Conservation (phyloP, 1,284 basidiomycete genomes). For the Fistulina hepatica region DNA sequence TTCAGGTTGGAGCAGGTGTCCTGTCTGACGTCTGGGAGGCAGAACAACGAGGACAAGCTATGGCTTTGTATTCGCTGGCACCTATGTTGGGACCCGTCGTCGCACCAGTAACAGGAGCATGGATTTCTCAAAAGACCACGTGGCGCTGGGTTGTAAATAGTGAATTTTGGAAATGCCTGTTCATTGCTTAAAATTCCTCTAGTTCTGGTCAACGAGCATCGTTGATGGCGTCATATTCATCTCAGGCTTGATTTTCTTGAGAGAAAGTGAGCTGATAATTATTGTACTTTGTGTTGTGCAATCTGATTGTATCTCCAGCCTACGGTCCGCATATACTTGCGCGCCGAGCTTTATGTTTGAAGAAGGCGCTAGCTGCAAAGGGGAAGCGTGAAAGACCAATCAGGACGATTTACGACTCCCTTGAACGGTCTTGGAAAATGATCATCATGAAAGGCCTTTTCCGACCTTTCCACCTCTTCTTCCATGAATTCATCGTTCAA, state of each 20-base stretch:
- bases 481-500: conserved; percentile 31
- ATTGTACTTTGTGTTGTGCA: background rate
- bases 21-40: conserved; percentile 62
- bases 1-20: conserved; percentile 58
- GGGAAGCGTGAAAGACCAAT: background rate
- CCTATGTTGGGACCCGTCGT: conserved; percentile 53
- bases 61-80: conserved; percentile 60
- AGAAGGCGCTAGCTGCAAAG: conserved; percentile 28
- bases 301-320: conserved; percentile 27
- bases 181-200: conserved; percentile 11
- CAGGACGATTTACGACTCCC: background rate
- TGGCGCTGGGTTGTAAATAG: conserved; percentile 53
- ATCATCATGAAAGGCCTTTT: conserved; percentile 29
- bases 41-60: conserved; percentile 57
- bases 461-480: conserved; percentile 32
- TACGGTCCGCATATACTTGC: conserved; percentile 53
- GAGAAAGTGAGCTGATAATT: conserved; percentile 41
- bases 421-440: conserved; percentile 31
- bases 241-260: conserved; percentile 45
- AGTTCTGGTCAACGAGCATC: conserved; percentile 57
- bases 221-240: conserved; percentile 38
- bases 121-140: conserved; percentile 47
- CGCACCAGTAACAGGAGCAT: conserved; percentile 55
- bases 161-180: background rate
- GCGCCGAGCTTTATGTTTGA: conserved; percentile 42